phyloP scores from a whole-genome alignment of 768 basidiomycete genomes.

The Leccinum fibrillosum region DNA sequence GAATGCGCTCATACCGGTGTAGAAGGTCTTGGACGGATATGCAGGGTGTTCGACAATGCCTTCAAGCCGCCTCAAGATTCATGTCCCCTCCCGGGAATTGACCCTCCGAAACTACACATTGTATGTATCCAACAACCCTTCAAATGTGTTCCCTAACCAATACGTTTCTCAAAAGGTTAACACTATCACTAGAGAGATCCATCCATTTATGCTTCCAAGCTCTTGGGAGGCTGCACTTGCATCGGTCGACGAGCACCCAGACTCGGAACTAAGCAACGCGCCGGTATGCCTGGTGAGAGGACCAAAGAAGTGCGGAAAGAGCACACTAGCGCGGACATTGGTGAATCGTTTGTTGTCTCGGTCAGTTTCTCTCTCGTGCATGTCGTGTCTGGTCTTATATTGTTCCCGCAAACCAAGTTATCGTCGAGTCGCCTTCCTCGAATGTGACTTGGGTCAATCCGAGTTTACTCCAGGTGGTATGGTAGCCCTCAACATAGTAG shows the following conservation, averaged over 20 bases:
- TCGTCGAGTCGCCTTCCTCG: slow-evolving; percentile 82
- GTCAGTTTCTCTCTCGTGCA: slow-evolving; percentile 33
- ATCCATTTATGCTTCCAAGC: slow-evolving; percentile 34
- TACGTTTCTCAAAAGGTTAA: slow-evolving; percentile 21
- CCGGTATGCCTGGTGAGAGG: slow-evolving; percentile 72
- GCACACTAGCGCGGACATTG: slow-evolving; percentile 75
- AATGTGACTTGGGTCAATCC: slow-evolving; percentile 91
- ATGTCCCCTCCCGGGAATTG: slow-evolving; percentile 32
- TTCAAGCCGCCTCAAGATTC: slow-evolving; percentile 50
- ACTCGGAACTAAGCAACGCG: slow-evolving; percentile 18
- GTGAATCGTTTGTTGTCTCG: slow-evolving; percentile 63
- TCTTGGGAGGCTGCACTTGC: slow-evolving; percentile 36
- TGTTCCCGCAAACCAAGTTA: slow-evolving; percentile 43
- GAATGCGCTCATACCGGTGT: slow-evolving; percentile 58
- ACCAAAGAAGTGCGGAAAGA: slow-evolving; percentile 86
- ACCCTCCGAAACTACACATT: slow-evolving; percentile 47
- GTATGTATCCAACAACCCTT: slow-evolving; percentile 32
- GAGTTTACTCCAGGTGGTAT: slow-evolving; percentile 89
- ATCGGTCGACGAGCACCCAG: neutral
- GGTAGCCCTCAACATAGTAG: slow-evolving; percentile 74
- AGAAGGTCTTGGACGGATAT: slow-evolving; percentile 62
- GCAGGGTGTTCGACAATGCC: slow-evolving; percentile 56
- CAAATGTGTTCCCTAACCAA: slow-evolving; percentile 10
- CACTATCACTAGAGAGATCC: slow-evolving; percentile 27
- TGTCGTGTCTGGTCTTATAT: neutral